Conservation (phyloP, 805 yeast genomes). For the Barnettozyma sp. region DNA sequence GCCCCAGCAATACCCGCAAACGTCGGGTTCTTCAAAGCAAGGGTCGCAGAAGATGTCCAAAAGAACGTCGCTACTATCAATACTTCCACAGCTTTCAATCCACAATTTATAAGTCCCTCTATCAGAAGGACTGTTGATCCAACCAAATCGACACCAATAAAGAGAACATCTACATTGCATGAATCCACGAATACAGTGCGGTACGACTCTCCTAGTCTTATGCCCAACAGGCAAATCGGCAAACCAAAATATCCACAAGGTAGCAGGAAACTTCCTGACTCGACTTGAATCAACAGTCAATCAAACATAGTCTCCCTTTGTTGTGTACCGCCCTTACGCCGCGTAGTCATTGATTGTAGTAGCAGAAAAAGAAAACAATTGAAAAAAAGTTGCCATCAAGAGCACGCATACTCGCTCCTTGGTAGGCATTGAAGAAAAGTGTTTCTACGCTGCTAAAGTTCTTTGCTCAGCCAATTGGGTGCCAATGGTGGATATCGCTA, state of each 20-base stretch:
- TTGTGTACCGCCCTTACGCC: too few relatives aligned
- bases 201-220: conserved; percentile 24
- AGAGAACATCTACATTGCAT: conserved; percentile 27
- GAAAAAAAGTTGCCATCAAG: too few relatives aligned
- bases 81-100: conserved; percentile 37
- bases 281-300: neutral
- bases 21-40: conserved; percentile 55
- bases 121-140: conserved; percentile 61
- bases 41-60: conserved; percentile 52
- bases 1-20: conserved; percentile 11
- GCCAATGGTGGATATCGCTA: conserved; percentile 3
- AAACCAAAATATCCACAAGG: conserved; percentile 24
- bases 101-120: conserved; percentile 50
- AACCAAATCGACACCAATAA: conserved; percentile 56
- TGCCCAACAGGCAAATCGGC: conserved; percentile 24
- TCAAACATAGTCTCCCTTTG: too few relatives aligned
- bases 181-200: conserved; percentile 15
- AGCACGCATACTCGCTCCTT: too few relatives aligned
- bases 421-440: too few relatives aligned
- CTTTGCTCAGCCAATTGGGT: too few relatives aligned
- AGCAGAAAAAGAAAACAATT: too few relatives aligned
- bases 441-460: too few relatives aligned
- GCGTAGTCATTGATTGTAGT: too few relatives aligned
- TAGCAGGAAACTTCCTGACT: conserved; percentile 2
- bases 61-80: conserved; percentile 32